Evolutionary conservation across 1,284 basidiomycete species (phyloP), one percentile per base, ranked within the genome.

Genomic region (Irpex sp.): DNA sequence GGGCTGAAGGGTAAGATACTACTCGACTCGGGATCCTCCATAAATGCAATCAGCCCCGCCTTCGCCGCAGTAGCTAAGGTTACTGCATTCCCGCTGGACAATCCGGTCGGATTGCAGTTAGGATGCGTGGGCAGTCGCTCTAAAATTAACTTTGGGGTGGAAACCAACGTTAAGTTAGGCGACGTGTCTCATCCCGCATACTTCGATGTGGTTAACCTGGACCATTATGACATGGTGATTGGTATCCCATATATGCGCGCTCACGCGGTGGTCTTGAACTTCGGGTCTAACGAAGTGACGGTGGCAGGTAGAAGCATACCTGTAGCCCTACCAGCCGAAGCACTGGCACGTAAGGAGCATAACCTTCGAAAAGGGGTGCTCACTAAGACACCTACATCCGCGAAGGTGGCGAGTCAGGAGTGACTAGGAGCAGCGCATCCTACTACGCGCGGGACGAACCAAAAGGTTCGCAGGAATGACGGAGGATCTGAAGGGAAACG

Each of bases 121-220:
- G 73, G 70, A 1, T 68, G 66, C 4, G 65, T 66, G 21, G 72
- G 72, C 4, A 74, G 73, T 51, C 66, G 68, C 0, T 69, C 71
- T 0, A 67, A 63, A 54, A 71, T 73, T 21, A 67, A 63, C 19
- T 71, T 65, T 62, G 74, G 72, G 2, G 57, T 63, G 4, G 57
- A 55, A 1, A 57, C 47, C 4, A 5, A 54, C 1, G 19, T 70
- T 0, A 8, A 11, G 4, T 13, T 69, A 8, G 70, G 65, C 4
- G 34, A 54, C 2, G 47, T 61, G 4, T 11, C 44, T 9, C 34
- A 48, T 0, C 2, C 4, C 2, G 13, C 61, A 0, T 72, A 74
- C 54, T 69, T 75, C 31, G 74, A 77, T 58, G 63, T 76, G 1
- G 70, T 70, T 0, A 75, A 77, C 61, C 26, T 77, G 0, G 75